phyloP scores from a whole-genome alignment of 139 green algal species.

The Haematococcus lacustris region DNA sequence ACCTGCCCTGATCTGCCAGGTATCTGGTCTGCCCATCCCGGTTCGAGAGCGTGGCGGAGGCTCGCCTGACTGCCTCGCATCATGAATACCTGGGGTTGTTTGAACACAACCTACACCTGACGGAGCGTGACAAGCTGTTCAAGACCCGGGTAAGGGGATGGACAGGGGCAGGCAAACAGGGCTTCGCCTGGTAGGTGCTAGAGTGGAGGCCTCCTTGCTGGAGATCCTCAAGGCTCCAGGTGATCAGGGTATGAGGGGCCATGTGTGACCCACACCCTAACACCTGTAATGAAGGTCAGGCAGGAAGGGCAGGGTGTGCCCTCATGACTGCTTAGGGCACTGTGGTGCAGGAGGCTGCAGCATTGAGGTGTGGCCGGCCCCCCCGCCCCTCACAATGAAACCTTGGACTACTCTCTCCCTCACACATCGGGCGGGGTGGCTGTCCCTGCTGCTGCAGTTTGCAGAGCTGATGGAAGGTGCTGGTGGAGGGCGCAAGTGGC shows the following conservation, averaged over 20 bases:
- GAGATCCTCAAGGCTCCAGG: not conserved
- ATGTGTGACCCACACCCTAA: not conserved
- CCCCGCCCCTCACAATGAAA: too few species aligned
- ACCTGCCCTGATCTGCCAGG: too few species aligned
- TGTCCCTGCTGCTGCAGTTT: not conserved
- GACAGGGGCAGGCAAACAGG: too few species aligned
- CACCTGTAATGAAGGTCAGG: not conserved
- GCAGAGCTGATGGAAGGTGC: not conserved
- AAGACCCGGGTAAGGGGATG: not conserved
- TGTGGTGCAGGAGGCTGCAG: too few species aligned
- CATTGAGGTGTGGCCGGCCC: too few species aligned
- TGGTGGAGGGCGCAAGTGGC: constrained; percentile 6
- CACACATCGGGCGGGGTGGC: not conserved
- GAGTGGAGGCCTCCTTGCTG: not conserved
- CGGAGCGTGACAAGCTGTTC: not conserved
- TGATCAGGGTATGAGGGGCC: not conserved
- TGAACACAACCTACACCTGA: constrained; percentile 5
- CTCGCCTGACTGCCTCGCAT: not conserved
- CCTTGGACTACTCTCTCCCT: not conserved
- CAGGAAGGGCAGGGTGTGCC: not conserved
- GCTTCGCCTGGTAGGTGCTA: not conserved
- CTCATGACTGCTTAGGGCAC: not conserved
- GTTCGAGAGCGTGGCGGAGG: constrained; percentile 9
- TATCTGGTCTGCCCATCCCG: not conserved
- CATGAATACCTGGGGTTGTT: constrained; percentile 4